Conservation (phyloP, 1,284 basidiomycete species). For the Takashimella koratensis region DNA sequence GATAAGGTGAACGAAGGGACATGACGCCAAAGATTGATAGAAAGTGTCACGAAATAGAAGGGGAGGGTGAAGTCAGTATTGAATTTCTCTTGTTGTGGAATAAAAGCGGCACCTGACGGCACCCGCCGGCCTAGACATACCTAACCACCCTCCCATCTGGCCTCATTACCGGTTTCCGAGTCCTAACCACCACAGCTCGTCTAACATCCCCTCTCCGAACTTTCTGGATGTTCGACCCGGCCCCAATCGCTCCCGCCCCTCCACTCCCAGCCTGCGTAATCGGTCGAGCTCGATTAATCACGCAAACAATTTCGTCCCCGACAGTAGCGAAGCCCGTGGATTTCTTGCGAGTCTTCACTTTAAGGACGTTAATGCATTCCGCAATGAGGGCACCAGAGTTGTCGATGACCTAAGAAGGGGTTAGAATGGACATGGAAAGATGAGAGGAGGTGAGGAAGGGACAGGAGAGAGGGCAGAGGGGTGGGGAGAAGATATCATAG, state of each 20-base stretch:
- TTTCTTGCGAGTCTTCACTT: constrained; percentile 66
- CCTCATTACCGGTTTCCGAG: constrained; percentile 50
- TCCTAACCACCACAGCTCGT: constrained; percentile 90
- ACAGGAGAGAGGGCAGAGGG: no score
- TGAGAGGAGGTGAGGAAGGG: no score
- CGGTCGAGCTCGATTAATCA: constrained; percentile 88
- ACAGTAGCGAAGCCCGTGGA: constrained; percentile 67
- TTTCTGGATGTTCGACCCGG: constrained; percentile 56
- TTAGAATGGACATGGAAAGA: constrained; percentile 5
- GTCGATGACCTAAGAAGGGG: constrained; percentile 73
- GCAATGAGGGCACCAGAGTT: constrained; percentile 96
- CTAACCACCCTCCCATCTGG: constrained; percentile 44
- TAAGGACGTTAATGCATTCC: constrained; percentile 95
- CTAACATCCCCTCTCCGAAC: constrained; percentile 90
- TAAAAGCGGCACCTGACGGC: no score
- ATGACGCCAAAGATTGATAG: no score
- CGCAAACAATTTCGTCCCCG: constrained; percentile 92
- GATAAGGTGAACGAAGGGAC: no score
- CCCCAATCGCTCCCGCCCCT: constrained; percentile 9
- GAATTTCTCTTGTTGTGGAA: no score
- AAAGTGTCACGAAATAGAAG: no score
- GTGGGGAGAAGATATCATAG: no score
- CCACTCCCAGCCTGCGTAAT: constrained; percentile 49
- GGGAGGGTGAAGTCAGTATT: constrained; percentile 65
- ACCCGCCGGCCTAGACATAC: no score